Evolutionary conservation across 768 basidiomycete species (phyloP), one percentile per base, ranked within the genome.

Genomic region (Roridomyces roridus): DNA sequence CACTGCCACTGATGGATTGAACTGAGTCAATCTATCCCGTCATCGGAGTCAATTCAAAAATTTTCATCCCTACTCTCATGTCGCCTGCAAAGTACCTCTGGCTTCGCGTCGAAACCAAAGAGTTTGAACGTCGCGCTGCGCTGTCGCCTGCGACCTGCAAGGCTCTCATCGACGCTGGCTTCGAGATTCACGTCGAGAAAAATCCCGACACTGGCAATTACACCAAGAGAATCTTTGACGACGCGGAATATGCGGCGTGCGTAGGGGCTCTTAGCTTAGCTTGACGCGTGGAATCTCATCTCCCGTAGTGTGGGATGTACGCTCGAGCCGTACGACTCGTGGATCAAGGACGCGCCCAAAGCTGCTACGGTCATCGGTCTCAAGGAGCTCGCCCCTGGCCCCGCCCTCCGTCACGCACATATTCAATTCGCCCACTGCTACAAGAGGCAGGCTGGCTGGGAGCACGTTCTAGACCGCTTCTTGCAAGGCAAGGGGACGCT

Each of bases 391-490:
- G 86, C 94, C 37, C 80, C 84, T 42, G 86, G 87, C 29, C 91
- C 96, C 20, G 11, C 31, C 3, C 78, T 99, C 17, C 86, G 85
- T 8, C 97, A 99, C 74, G 94, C 92, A 3, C 97, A 99, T 74
- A 94, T 99, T 68, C 94, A 97, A 67, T 99, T 98, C 66, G 96
- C 95, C 4, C 97, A 98, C 72, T 97, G 96, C 74, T 98, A 92
- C 84, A 99, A 99, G 76, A 77, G 85, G 39, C 97, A 99, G 71
- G 93, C 82, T 2, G 97, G 97, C 20, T 99, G 97, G 96, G 80
- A 85, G 9, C 78, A 85, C 40, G 85, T 98, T 28, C 85, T 99
- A 25, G 79, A 86, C 26, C 90, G 97, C 20, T 99, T 98, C 80
- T 77, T 84, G 70, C 80, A 80, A 45, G 97, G 96, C 14, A 80